Evolutionary conservation across 1,139 yeast species (phyloP), one percentile per base, ranked within the genome.

Genomic region (Magnusiomyces starmeri): DNA sequence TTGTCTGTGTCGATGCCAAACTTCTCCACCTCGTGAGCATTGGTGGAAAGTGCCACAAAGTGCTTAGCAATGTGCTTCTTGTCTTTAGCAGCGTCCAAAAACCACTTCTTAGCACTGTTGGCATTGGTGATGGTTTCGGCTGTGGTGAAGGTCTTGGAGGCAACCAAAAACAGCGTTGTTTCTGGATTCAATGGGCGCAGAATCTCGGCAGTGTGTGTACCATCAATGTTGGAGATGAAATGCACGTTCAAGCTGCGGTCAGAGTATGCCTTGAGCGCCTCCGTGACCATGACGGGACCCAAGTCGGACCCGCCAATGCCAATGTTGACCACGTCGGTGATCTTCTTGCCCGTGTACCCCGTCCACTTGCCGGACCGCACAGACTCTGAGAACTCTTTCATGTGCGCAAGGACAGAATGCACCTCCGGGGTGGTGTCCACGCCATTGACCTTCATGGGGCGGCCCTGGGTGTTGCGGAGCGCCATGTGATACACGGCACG

Each of bases 281-380:
- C 97, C 56, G 97, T 89, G 62, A 92, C 97, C 98, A 92, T 92
- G 53, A 92, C 97, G 49, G 98, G 98, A 64, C 98, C 98, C 65
- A 92, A 79, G 71, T 92, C 98, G 29, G 97, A 89, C 62, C 98
- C 98, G 68, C 98, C 98, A 68, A 92, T 92, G 73, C 98, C 98
- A 65, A 92, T 87, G 78, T 92, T 92, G 66, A 92, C 97, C 55
- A 92, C 83, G 67, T 89, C 95, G 62, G 94, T 85, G 71, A 92
- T 92, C 62, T 77, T 74, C 78, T 89, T 89, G 62, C 97, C 97
- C 60, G 97, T 83, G 79, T 86, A 92, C 69, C 98, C 98, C 65
- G 82, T 88, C 97, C 97, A 90, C 60, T 75, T 78, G 63, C 98
- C 98, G 46, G 92, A 82, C 71, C 98, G 84, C 57, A 92, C 84